Percentiles rank a stretch among this genome's conserved stretches.
phyloP scores from a whole-genome alignment of 2,329 filamentous ascomycete species.

The Ascochyta lentis region DNA sequence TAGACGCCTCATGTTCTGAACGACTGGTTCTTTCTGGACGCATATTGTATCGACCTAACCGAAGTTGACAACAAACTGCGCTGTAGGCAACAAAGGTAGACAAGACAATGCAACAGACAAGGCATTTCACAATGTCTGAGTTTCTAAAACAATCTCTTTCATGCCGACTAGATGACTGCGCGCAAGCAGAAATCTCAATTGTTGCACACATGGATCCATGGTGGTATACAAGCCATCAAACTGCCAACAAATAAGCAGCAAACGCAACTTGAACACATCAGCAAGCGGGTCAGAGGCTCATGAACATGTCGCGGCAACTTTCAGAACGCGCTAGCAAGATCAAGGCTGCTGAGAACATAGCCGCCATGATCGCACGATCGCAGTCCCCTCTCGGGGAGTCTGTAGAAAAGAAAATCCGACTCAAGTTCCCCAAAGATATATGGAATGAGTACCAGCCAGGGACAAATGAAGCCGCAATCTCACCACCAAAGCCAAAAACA shows the following conservation, averaged over 20 bases:
- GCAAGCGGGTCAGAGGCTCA: background rate
- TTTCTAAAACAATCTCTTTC: background rate
- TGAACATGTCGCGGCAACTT: conserved; percentile 2
- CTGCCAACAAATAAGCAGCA: conserved; percentile 10
- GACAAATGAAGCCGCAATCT: background rate
- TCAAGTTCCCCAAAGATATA: conserved; percentile 18
- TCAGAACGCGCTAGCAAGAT: conserved; percentile 6
- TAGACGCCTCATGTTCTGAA: background rate
- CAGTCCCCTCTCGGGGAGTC: background rate
- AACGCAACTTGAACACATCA: conserved; percentile 2
- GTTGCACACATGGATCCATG: background rate
- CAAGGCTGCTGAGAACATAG: background rate
- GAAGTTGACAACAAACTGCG: background rate
- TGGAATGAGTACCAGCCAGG: conserved; percentile 19
- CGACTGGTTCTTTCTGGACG: background rate
- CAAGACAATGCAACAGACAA: background rate
- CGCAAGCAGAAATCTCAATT: background rate
- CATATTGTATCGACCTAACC: background rate
- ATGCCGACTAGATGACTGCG: background rate
- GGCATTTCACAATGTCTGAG: background rate
- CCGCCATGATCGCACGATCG: background rate
- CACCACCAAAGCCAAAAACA: background rate
- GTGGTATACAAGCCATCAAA: conserved; percentile 7
- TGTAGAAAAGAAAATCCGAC: background rate
- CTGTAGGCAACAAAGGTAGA: background rate